Conservation (phyloP, 495 filamentous ascomycete species). For the Parmelia sp. region DNA sequence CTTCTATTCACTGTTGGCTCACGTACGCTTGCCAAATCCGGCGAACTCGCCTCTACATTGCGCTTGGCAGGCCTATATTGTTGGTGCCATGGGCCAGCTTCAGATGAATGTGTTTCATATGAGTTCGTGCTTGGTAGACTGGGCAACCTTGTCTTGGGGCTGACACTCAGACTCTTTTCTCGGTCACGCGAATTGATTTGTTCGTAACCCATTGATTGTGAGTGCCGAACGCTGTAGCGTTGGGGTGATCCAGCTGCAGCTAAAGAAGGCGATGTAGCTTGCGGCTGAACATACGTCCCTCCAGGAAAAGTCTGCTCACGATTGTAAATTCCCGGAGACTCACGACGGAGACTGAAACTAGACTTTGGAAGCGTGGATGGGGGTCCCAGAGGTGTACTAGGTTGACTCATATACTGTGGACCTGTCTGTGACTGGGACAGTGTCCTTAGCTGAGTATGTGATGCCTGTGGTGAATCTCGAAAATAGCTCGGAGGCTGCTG, state of each 20-base stretch:
- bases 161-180: constrained; percentile 39
- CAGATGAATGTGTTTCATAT: constrained; percentile 3
- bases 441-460: constrained; percentile 34
- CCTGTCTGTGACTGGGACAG: constrained; percentile 38
- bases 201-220: constrained; percentile 10
- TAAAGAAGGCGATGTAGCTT: constrained; percentile 13
- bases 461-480: constrained; percentile 40
- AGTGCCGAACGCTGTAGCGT: constrained; percentile 5
- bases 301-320: constrained; percentile 35
- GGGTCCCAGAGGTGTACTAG: constrained; percentile 45
- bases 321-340: constrained; percentile 26
- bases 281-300: constrained; percentile 31
- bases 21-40: constrained; percentile 21
- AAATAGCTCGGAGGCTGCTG: constrained; percentile 30
- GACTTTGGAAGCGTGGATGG: constrained; percentile 32
- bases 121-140: constrained; percentile 15
- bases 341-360: constrained; percentile 18
- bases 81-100: constrained; percentile 1
- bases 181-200: constrained; percentile 27
- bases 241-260: constrained; percentile 13
- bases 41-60: constrained; percentile 23
- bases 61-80: constrained; percentile 17
- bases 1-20: constrained; percentile 29
- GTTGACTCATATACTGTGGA: constrained; percentile 39
- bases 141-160: constrained; percentile 38